A percentile compares a stretch with the other conserved stretches of the same genome.
Conservation (phyloP, 2,329 filamentous ascomycete species). For the Sclerotinia minor region DNA sequence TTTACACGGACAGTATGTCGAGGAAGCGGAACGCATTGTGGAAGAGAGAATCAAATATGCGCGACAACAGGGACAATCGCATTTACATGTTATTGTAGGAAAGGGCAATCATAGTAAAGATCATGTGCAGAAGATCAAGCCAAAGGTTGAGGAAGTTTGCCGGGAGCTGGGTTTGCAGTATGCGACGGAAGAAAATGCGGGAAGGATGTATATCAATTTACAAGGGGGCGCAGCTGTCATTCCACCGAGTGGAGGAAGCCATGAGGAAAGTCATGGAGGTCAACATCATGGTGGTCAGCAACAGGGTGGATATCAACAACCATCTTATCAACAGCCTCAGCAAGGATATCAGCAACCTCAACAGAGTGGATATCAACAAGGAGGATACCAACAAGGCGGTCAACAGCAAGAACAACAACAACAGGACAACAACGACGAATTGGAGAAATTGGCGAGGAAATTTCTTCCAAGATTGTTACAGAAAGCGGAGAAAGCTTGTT, state of each 20-base stretch:
- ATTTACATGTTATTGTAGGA: slow-evolving; percentile 94
- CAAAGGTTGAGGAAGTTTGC: slow-evolving; percentile 91
- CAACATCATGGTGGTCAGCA: slow-evolving; percentile 41
- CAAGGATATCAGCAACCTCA: slow-evolving; percentile 47
- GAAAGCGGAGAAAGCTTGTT: slow-evolving; percentile 40
- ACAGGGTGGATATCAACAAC: slow-evolving; percentile 48
- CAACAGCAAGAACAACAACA: slow-evolving; percentile 24
- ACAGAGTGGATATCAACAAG: slow-evolving; percentile 39
- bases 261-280: slow-evolving; percentile 45
- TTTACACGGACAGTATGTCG: slow-evolving; percentile 86
- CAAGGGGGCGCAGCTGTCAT: slow-evolving; percentile 63
- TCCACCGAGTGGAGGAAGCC: slow-evolving; percentile 24
- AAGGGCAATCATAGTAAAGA: slow-evolving; percentile 84
- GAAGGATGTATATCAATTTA: slow-evolving; percentile 82
- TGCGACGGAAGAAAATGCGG: slow-evolving; percentile 84
- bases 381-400: slow-evolving; percentile 43
- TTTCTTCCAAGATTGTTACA: slow-evolving; percentile 39
- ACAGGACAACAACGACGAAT: slow-evolving; percentile 44
- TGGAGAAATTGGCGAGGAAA: slow-evolving; percentile 41
- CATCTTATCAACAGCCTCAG: slow-evolving; percentile 42
- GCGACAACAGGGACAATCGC: slow-evolving; percentile 84
- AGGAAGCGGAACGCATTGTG: slow-evolving; percentile 90
- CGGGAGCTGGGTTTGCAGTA: slow-evolving; percentile 79
- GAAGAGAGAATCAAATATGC: slow-evolving; percentile 88
- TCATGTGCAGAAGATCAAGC: slow-evolving; percentile 90